Base-by-base conservation (phyloP, 2,329 filamentous ascomycete species). In the Sarocladium brachiariae region DNA sequence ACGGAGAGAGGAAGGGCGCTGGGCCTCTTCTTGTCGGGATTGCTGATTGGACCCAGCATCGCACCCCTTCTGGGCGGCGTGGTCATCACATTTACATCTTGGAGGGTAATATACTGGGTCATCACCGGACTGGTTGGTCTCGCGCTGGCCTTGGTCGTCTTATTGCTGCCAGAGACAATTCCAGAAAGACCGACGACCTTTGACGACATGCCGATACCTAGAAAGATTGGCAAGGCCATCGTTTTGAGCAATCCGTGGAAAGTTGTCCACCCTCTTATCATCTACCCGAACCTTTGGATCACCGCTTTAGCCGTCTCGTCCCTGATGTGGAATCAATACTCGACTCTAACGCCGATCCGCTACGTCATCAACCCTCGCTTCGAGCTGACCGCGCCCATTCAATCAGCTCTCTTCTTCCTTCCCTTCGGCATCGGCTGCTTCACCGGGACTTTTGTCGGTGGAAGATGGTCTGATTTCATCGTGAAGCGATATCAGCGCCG, bases 361-460 rank as follows among this genome's bases (percentile, higher is more conserved):
- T 87, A 86, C 58, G 78, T 87, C 14, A 72, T 88, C 19, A 87
- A 87, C 59, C 84, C 84, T 0, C 79, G 84, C 50, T 88, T 87
- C 69, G 60, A 78, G 50, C 74, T 87, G n/a, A 76, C 75, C 0
- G 73, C 74, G 0, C 83, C 84, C 0, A 74, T 86, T 23, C 78
- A 85, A 59, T 78, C 76, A 0, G 83, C 82, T 0, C 71, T 88
- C 2, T 86, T 88, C 66, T 88, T 86, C 62, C 78, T 88, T 21
- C 83, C 83, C 0, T 84, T 84, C 0, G 84, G 84, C 2, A 75
- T 73, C 50, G 84, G 84, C 1, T 87, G 86, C 58, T 67, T 88
- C 0, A 50, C 77, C 0, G 83, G 84, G 0, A 86, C 83, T 0
- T 80, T 87, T 56, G 69, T 85, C 53, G 84, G 84, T 33, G 84